Evolutionary conservation across 371 early-diverging fungal species (phyloP).

Genomic region (Apophysomyces ossiformis): DNA sequence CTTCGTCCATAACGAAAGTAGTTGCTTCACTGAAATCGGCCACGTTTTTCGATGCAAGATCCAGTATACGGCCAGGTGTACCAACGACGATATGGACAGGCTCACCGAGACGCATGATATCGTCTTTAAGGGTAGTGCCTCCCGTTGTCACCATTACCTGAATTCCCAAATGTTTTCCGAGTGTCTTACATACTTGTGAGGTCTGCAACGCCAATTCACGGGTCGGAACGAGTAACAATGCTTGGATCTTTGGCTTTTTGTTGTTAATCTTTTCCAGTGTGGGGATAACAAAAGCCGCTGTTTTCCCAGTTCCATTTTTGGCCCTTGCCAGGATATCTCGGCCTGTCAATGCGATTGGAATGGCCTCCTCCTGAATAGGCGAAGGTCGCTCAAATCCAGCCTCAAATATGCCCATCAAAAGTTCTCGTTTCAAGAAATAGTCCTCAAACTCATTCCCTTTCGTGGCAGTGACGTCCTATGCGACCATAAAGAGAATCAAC

Average conservation of each 20-base stretch:
- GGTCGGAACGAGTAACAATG: constrained; percentile 93
- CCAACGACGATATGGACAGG: constrained; percentile 96
- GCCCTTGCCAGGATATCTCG: constrained; percentile 96
- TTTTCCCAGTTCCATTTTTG: constrained; percentile 99
- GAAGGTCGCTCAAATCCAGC: constrained; percentile 98
- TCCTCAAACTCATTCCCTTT: constrained; percentile 99
- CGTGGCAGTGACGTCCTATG: constrained; percentile 91
- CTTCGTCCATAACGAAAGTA: constrained; percentile 98
- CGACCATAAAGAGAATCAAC: not conserved
- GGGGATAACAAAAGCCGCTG: constrained; percentile 97
- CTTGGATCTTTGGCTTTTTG: constrained; percentile 81
- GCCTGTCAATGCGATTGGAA: constrained; percentile 96
- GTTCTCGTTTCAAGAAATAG: constrained; percentile 94
- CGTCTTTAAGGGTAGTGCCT: constrained; percentile 97
- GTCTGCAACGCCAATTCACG: constrained; percentile 97
- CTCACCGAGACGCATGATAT: constrained; percentile 93
- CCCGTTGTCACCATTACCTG: constrained; percentile 98
- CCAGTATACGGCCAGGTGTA: constrained; percentile 98
- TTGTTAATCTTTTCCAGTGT: constrained; percentile 92
- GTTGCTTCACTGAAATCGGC: constrained; percentile 87
- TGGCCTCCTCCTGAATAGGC: constrained; percentile 99
- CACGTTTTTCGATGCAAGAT: constrained; percentile 89
- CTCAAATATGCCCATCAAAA: constrained; percentile 98
- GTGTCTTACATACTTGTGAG: constrained; percentile 91
- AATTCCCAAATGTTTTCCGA: constrained; percentile 92